phyloP scores from a whole-genome alignment of 2,329 filamentous ascomycete species.

The Rhynchosporium secalis region DNA sequence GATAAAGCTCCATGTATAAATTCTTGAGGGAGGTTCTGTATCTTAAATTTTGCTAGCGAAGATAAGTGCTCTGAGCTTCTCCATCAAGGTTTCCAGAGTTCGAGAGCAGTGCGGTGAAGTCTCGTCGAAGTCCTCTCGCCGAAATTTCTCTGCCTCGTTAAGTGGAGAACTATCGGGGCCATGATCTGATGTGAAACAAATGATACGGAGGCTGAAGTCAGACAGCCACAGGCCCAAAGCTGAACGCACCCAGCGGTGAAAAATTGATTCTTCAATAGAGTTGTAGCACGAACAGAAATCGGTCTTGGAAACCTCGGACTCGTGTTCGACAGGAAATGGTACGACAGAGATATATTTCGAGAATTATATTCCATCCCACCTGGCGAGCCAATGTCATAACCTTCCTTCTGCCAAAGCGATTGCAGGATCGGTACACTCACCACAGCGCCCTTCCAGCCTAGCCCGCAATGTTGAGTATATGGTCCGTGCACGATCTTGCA shows the following conservation, averaged over 20 bases:
- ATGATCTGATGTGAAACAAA: background rate
- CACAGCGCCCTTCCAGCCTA: slow-evolving; percentile 11
- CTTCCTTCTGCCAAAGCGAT: slow-evolving; percentile 3
- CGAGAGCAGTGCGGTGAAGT: no score
- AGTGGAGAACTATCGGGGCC: background rate
- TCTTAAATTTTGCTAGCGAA: background rate
- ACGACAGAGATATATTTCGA: no score
- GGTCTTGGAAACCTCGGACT: no score
- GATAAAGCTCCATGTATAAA: background rate
- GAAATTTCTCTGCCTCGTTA: no score
- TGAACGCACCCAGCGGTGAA: no score
- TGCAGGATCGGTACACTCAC: slow-evolving; percentile 4
- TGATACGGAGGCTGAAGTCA: background rate
- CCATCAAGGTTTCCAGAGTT: no score
- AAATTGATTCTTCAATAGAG: no score
- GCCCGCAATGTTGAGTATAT: slow-evolving; percentile 9
- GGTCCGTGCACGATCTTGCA: slow-evolving; percentile 17
- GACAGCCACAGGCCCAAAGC: background rate
- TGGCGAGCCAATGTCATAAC: background rate
- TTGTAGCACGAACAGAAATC: no score
- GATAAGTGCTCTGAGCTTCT: background rate
- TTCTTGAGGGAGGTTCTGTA: background rate
- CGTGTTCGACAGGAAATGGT: no score
- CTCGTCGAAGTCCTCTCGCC: no score
- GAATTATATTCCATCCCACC: background rate